A percentile compares a stretch with the other conserved stretches of the same genome.
These are phyloP conservation scores for Setomelanomma holmii DNA, from an alignment of 2,329 filamentous ascomycete species.

Conservation along the genomic window DNA sequence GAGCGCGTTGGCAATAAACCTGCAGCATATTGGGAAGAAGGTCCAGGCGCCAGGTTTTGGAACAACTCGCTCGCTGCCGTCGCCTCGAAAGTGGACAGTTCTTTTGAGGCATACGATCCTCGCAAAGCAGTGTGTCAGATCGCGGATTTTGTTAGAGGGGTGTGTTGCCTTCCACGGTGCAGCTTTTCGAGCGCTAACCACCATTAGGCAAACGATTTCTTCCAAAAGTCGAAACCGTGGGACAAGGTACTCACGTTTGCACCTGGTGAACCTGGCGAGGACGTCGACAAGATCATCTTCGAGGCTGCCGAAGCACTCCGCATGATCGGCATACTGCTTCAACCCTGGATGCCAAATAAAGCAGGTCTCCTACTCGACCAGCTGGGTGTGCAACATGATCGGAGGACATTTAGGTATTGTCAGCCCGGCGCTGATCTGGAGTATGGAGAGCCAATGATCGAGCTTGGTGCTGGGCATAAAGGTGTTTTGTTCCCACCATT, in stretches of 20 bases:
- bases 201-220: constrained; percentile 68
- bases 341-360: constrained; percentile 89
- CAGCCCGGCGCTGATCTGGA: constrained; percentile 67
- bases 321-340: constrained; percentile 81
- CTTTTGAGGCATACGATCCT: constrained; percentile 38
- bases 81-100: constrained; percentile 25
- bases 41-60: constrained; percentile 37
- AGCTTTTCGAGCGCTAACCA: neutral
- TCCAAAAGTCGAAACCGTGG: constrained; percentile 76
- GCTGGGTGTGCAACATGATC: constrained; percentile 71
- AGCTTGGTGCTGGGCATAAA: constrained; percentile 52
- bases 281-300: constrained; percentile 64
- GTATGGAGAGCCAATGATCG: constrained; percentile 66
- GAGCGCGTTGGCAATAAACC: constrained; percentile 39
- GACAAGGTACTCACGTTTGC: constrained; percentile 52
- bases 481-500: constrained; percentile 60
- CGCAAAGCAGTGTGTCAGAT: constrained; percentile 34
- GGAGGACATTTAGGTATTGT: constrained; percentile 70
- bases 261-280: constrained; percentile 38
- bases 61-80: constrained; percentile 48
- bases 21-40: constrained; percentile 36
- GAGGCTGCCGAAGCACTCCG: constrained; percentile 77
- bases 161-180: constrained; percentile 17
- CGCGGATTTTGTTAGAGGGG: constrained; percentile 36
- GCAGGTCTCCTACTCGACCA: constrained; percentile 75